A percentile compares a stretch with the other conserved stretches of the same genome.
These are phyloP conservation scores for Annulohypoxylon nitens DNA, from an alignment of 495 filamentous ascomycete genomes.

Conservation along the genomic window DNA sequence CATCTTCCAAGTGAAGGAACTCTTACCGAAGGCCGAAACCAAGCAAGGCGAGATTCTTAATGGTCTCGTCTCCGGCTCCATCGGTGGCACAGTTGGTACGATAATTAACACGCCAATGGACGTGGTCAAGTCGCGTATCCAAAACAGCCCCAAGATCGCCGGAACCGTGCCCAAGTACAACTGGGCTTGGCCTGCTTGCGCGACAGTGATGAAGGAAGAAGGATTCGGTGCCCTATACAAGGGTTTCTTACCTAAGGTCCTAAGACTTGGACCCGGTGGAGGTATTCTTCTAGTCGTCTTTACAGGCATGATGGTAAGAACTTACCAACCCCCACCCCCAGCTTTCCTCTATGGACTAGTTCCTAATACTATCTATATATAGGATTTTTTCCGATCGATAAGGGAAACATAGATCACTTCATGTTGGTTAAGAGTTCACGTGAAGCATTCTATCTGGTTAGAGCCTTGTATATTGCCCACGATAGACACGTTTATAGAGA, in stretches of 20 bases:
- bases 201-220: constrained; percentile 90
- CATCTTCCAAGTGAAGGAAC: constrained; percentile 92
- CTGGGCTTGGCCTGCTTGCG: constrained; percentile 92
- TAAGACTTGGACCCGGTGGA: constrained; percentile 87
- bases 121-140: constrained; percentile 97
- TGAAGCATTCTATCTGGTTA: constrained; percentile 5
- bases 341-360: background rate
- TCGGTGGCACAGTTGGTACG: constrained; percentile 93
- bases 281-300: constrained; percentile 51
- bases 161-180: constrained; percentile 93
- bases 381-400: constrained; percentile 48
- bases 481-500: constrained; percentile 33
- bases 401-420: constrained; percentile 28
- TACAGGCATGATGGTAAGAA: constrained; percentile 42
- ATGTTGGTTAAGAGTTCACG: constrained; percentile 3
- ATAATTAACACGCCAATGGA: constrained; percentile 97
- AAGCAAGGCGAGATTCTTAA: constrained; percentile 86
- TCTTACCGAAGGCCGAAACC: constrained; percentile 81
- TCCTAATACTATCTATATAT: background rate
- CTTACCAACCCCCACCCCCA: too few relatives aligned
- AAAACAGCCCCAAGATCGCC: constrained; percentile 86
- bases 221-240: constrained; percentile 95
- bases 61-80: constrained; percentile 85
- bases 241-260: constrained; percentile 96
- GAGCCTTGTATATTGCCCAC: constrained; percentile 36